Evolutionary conservation across 495 filamentous ascomycete genomes (phyloP), one percentile per base, ranked within the genome.

Genomic region (Sporormia fimetaria): DNA sequence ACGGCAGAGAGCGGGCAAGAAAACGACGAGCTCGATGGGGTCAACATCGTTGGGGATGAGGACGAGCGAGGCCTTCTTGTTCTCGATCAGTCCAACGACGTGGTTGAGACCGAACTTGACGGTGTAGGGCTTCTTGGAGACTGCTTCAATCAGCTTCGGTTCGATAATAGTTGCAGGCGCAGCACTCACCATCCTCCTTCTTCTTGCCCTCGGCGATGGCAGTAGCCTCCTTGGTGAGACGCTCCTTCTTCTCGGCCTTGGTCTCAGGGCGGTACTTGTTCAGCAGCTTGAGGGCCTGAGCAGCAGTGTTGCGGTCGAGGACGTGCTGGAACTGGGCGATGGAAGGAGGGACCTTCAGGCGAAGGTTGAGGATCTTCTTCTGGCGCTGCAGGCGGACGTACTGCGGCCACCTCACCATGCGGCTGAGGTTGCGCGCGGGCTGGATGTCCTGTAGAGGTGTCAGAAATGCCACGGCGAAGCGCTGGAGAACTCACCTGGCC

Each of bases 101-200:
- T 99, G 92, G 78, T 99, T 99, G 56, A 99, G 78, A 70, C 92
- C 92, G 68, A 93, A 96, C 79, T 99, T 96, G 75, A 88, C 90
- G 58, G 81, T 71, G 68, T 94, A 96, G 57, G 90, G 90, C 80
- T 99, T 99, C 83, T 96, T 96, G 80, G 75, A 81, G 58, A 92
- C n/a, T n/a, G n/a, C n/a, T n/a, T n/a, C n/a, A n/a, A n/a, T n/a
- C n/a, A n/a, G n/a, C n/a, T n/a, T n/a, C n/a, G n/a, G n/a, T n/a
- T n/a, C n/a, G n/a, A n/a, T n/a, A n/a, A n/a, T n/a, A n/a, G n/a
- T n/a, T n/a, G n/a, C n/a, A n/a, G n/a, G n/a, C n/a, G n/a, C n/a
- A n/a, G n/a, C n/a, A n/a, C n/a, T n/a, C n/a, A n/a, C 90, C 87
- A 63, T 95, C 90, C 75, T 96, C 92, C 83, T 96, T 96, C 80